Percentiles rank a stretch among this genome's conserved stretches.
phyloP scores from a whole-genome alignment of 768 basidiomycete genomes.

The Hortiboletus campestris region DNA sequence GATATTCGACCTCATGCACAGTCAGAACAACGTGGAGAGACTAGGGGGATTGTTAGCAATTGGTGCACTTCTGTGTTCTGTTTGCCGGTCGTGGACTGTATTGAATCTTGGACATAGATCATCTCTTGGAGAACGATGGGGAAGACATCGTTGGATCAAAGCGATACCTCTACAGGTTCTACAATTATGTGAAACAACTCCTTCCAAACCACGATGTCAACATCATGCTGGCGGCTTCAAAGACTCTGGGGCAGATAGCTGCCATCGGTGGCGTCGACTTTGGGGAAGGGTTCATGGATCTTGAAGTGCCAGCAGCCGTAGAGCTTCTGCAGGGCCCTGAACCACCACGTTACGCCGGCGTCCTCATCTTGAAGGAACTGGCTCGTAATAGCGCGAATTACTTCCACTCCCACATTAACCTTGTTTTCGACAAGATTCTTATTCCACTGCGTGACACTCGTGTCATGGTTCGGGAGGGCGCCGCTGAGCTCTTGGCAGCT shows the following conservation, averaged over 20 bases:
- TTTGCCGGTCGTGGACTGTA: constrained; percentile 1
- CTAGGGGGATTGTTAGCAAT: constrained; percentile 88
- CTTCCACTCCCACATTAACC: constrained; percentile 83
- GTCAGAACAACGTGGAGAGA: constrained; percentile 73
- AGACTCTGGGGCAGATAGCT: constrained; percentile 85
- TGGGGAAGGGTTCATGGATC: constrained; percentile 87
- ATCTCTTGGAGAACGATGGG: constrained; percentile 71
- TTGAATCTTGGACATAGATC: constrained; percentile 42
- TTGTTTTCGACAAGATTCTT: constrained; percentile 91
- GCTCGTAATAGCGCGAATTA: constrained; percentile 85
- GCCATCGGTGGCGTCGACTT: constrained; percentile 79
- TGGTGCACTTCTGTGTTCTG: constrained; percentile 44
- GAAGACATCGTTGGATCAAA: constrained; percentile 83
- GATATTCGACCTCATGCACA: constrained; percentile 82
- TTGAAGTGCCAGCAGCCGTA: constrained; percentile 82
- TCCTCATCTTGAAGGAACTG: constrained; percentile 90
- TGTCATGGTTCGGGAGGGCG: constrained; percentile 88
- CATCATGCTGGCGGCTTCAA: constrained; percentile 94
- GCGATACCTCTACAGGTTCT: constrained; percentile 79
- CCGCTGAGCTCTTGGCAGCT: constrained; percentile 89
- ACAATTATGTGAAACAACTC: constrained; percentile 91
- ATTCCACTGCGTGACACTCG: constrained; percentile 86
- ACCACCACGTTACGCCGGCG: constrained; percentile 86
- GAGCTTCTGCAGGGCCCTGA: constrained; percentile 76
- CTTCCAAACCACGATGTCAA: constrained; percentile 88